These are phyloP conservation scores for Globisporangium iwayamae DNA, from an alignment of 352 stramenopile genomes.

Conservation along the genomic window DNA sequence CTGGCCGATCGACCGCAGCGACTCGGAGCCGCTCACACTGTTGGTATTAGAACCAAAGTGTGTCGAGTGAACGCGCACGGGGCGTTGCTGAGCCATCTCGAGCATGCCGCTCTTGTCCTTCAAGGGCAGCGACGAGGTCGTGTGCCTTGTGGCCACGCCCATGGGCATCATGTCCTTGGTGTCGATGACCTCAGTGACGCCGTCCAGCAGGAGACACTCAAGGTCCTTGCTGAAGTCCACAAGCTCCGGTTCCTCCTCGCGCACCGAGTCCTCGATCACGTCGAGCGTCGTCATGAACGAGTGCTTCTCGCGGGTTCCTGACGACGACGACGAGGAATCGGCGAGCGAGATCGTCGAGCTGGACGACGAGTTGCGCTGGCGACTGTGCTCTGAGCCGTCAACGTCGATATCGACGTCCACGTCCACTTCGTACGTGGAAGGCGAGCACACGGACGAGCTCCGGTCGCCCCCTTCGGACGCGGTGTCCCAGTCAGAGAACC, in stretches of 20 bases:
- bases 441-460: conserved; percentile 7
- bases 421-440: not conserved
- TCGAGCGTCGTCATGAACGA: conserved; percentile 42
- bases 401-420: conserved; percentile 1
- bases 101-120: not conserved
- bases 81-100: not conserved
- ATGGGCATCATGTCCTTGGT: conserved; percentile 42
- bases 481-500: conserved; percentile 13
- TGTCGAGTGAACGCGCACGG: conserved; percentile 1
- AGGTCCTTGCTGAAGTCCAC: conserved; percentile 24
- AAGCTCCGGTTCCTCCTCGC: conserved; percentile 22
- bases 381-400: not conserved
- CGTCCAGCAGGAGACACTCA: conserved; percentile 19
- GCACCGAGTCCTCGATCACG: conserved; percentile 33
- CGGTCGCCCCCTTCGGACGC: conserved; percentile 9
- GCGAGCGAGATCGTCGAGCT: conserved; percentile 10
- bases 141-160: not conserved
- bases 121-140: not conserved
- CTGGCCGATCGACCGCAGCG: conserved; percentile 22
- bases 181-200: conserved; percentile 45
- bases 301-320: conserved; percentile 22
- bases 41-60: not conserved
- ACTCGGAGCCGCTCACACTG: not conserved
- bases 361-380: conserved; percentile 6
- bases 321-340: conserved; percentile 9